phyloP scores from a whole-genome alignment of 2,329 filamentous ascomycete species.

The Magnaporthiopsis rhizophila region DNA sequence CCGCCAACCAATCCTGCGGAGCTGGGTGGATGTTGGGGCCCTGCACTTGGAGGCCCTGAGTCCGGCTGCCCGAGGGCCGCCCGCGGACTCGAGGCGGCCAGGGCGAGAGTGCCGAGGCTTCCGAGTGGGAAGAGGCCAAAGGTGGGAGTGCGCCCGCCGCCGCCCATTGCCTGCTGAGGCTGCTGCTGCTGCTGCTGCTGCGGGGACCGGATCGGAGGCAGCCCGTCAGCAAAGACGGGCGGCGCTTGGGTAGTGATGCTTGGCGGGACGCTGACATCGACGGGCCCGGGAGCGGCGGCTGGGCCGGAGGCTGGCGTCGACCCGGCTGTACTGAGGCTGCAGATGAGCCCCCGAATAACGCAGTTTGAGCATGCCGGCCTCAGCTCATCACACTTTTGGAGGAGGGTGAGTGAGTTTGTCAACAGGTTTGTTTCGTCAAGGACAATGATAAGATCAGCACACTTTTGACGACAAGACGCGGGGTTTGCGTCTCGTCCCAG shows the following conservation, averaged over 20 bases:
- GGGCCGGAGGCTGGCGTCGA: background rate
- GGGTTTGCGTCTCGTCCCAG: background rate
- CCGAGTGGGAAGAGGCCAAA: constrained; percentile 3
- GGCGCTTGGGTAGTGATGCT: background rate
- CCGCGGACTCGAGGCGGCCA: constrained; percentile 2
- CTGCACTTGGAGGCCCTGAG: background rate
- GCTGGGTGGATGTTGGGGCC: background rate
- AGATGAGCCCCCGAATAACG: constrained; percentile 5
- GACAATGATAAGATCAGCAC: background rate
- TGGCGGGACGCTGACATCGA: background rate
- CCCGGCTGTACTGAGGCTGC: constrained; percentile 3
- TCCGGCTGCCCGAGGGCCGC: constrained; percentile 1
- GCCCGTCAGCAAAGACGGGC: background rate
- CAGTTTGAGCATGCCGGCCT: constrained; percentile 8
- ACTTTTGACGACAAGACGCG: too few relatives aligned
- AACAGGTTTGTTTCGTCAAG: background rate
- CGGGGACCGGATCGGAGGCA: background rate
- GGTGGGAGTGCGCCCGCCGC: too few relatives aligned
- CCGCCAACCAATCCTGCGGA: too few relatives aligned
- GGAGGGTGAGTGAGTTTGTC: background rate
- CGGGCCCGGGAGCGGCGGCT: background rate
- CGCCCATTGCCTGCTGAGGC: too few relatives aligned
- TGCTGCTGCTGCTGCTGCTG: background rate
- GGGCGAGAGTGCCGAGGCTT: constrained; percentile 3
- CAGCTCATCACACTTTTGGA: constrained; percentile 6